Base-by-base conservation (phyloP, 1,284 basidiomycete species). In the Cryptococcus sp. region DNA sequence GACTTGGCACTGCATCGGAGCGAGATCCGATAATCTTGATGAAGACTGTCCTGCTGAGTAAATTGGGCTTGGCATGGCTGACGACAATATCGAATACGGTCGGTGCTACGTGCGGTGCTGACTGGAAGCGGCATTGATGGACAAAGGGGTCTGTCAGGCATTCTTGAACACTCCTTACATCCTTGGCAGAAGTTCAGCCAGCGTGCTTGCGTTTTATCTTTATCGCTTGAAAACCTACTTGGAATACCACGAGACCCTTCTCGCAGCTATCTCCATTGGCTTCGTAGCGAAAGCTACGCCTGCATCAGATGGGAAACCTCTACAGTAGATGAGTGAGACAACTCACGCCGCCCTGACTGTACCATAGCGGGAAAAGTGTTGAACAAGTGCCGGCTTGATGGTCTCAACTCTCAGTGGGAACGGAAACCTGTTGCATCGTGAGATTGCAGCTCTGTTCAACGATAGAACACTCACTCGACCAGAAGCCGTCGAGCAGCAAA, bases 331-430 rank as follows among this genome's bases (percentile, higher is more conserved):
- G 6, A 23, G 3, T 41, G 7, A 19, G 5, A 4, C 16, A 4
- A 66, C 70, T 64, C 29, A 74, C 64, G 63, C 59, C 22, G 56
- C 50, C 15, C 65, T 55, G 6, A 76, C 37, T 0, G 29, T 17
- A 1, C 74, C 72, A 20, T 66, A 76, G 25, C 51, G 52, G 0
- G 61, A 47, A 54, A 74, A 76, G 49, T 76, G 72, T 5, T 68
- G 52, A 0, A 11, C 25, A 49, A 73, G 54, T 3, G 57, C 40
- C 1, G 19, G 43, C 8, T 50, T 55, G 11, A 70, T 38, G 2
- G 41, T 41, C 0, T 62, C 62, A 2, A 23, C 45, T 1, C 63
- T 53, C 19, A 76, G 54, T 0, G 69, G 52, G 38, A 61, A 71
- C 0, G 67, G 69, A 3, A 67, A 57, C 5, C 71, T 74, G 49